These are phyloP conservation scores for Entomophthora muscae DNA, from an alignment of 371 early-diverging fungal genomes.

Conservation along the genomic window DNA sequence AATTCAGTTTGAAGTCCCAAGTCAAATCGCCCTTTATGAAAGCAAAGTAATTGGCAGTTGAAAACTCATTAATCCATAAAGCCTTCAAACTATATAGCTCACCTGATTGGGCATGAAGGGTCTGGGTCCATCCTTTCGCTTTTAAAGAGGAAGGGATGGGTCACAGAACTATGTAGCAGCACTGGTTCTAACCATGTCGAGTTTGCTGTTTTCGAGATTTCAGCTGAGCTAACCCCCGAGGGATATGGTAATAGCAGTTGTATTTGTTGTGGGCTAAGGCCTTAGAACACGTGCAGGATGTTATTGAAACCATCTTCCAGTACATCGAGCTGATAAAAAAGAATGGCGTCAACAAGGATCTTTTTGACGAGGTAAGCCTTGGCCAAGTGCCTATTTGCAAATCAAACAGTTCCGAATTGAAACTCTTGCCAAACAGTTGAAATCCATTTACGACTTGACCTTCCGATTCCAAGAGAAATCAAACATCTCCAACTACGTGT, in stretches of 20 bases:
- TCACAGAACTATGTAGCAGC: slow-evolving; percentile 51
- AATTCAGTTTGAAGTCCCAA: slow-evolving; percentile 76
- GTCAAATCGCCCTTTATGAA: slow-evolving; percentile 33
- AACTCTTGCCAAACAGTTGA: slow-evolving; percentile 14
- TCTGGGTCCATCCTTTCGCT: slow-evolving; percentile 69
- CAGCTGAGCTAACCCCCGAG: slow-evolving; percentile 61
- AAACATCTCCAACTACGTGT: slow-evolving; percentile 33
- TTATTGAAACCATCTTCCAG: slow-evolving; percentile 62
- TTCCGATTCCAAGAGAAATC: slow-evolving; percentile 76
- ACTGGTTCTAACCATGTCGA: slow-evolving; percentile 40
- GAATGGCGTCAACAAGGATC: slow-evolving; percentile 50
- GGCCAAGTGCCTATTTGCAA: too few relatives aligned
- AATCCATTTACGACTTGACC: slow-evolving; percentile 39
- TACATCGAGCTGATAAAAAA: slow-evolving; percentile 63
- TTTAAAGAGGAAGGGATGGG: slow-evolving; percentile 81
- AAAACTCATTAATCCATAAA: slow-evolving; percentile 14
- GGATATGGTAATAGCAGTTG: slow-evolving; percentile 35
- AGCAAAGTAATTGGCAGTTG: slow-evolving; percentile 26
- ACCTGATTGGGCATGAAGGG: slow-evolving; percentile 69
- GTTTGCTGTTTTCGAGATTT: slow-evolving; percentile 66
- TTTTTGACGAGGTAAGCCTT: slow-evolving; percentile 44
- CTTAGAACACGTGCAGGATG: slow-evolving; percentile 48
- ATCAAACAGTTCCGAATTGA: not conserved
- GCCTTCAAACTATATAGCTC: slow-evolving; percentile 52
- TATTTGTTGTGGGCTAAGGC: not conserved